Evolutionary conservation across 495 filamentous ascomycete genomes (phyloP), one percentile per base, ranked within the genome.

Genomic region (Rhypophila decipiens): DNA sequence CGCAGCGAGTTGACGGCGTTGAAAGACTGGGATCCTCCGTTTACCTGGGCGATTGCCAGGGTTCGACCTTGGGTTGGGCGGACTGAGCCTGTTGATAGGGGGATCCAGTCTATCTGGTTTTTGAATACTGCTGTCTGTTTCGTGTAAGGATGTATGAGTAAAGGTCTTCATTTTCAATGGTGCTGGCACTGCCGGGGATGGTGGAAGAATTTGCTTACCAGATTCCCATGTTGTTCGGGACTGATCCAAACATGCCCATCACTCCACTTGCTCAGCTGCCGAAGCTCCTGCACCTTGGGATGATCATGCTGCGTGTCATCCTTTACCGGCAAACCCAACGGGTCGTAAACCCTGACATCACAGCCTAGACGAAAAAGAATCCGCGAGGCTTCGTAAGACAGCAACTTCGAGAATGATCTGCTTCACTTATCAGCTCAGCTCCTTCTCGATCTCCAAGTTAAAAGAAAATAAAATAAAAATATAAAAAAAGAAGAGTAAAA

Each of bases 91-190:
- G 74, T 78, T 1, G 59, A 71, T 0, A 87, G 64, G 3, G 84
- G 84, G 39, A 86, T 84, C 84, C 83, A 87, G 61, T 86, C 84
- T 40, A 87, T 86, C 47, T 87, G 82, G 47, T 85, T 84, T 53
- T 88, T 86, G 73, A 88, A 86, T 0, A 86, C 79, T 0, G 72
- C 81, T 0, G 84, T 86, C n/a, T n/a, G n/a, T n/a, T n/a, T n/a
- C n/a, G n/a, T n/a, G n/a, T n/a, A n/a, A n/a, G n/a, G n/a, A n/a
- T n/a, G n/a, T n/a, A n/a, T n/a, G n/a, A n/a, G n/a, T n/a, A n/a
- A n/a, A n/a, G n/a, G n/a, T n/a, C n/a, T n/a, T n/a, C n/a, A n/a
- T n/a, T n/a, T n/a, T n/a, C n/a, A n/a, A n/a, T n/a, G n/a, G n/a
- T n/a, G n/a, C n/a, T n/a, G n/a, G n/a, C n/a, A n/a, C n/a, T n/a